phyloP scores from a whole-genome alignment of 306 rosid genomes.

The Myrica gale region DNA sequence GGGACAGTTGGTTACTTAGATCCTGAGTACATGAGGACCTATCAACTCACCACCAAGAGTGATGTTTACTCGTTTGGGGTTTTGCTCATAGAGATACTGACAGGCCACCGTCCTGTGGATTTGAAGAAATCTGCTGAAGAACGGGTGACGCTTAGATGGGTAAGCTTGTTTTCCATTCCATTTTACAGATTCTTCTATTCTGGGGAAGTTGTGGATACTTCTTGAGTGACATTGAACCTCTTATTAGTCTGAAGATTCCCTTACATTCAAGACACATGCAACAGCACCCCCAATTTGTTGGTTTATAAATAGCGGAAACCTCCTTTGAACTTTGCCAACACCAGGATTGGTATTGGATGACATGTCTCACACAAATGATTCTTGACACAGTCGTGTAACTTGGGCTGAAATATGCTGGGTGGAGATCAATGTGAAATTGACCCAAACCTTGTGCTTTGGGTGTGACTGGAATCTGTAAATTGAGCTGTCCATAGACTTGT shows the following conservation, averaged over 20 bases:
- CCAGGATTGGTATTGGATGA: not conserved
- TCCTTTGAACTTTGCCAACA: not conserved
- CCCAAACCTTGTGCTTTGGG: not conserved
- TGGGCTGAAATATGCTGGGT: not conserved
- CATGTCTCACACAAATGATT: not conserved
- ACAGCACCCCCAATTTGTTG: not conserved
- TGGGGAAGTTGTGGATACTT: not conserved
- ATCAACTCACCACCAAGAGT: conserved; percentile 89
- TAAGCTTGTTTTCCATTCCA: conserved; percentile 37
- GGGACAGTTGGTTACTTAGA: conserved; percentile 99
- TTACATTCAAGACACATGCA: not conserved
- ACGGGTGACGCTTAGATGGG: conserved; percentile 95
- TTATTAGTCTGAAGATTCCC: not conserved
- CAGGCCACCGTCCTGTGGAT: conserved; percentile 95
- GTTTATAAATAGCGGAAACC: not conserved
- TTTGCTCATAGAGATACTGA: conserved; percentile 76
- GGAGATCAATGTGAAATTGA: not conserved
- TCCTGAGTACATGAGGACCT: conserved; percentile 96
- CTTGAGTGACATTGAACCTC: not conserved
- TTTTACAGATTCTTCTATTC: not conserved
- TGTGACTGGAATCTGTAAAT: not conserved
- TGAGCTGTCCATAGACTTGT: not conserved
- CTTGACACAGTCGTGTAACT: not conserved
- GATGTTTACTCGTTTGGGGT: conserved; percentile 97
- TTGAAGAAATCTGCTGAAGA: conserved; percentile 60